Conservation (phyloP, 495 filamentous ascomycete genomes). For the Penicilliopsis zonata region DNA sequence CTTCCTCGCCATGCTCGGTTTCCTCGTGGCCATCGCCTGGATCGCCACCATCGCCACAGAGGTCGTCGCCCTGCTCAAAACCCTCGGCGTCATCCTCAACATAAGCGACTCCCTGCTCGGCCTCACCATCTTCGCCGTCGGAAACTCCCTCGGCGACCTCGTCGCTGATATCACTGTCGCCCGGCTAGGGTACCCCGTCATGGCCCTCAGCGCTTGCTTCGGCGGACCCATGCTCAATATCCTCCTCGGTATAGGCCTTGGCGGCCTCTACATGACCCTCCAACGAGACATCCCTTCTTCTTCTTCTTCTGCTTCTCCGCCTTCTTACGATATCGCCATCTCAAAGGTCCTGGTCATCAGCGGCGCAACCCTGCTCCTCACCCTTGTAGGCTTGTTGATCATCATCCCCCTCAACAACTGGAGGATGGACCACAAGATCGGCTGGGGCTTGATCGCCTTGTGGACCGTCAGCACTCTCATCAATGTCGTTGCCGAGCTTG, state of each 20-base stretch:
- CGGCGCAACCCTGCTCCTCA: constrained; percentile 67
- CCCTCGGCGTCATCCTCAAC: constrained; percentile 79
- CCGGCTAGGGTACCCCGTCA: constrained; percentile 84
- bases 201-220: constrained; percentile 91
- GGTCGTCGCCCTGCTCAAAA: constrained; percentile 90
- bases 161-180: constrained; percentile 94
- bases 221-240: constrained; percentile 98
- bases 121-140: constrained; percentile 91
- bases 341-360: constrained; percentile 73
- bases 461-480: constrained; percentile 76
- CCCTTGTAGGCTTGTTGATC: constrained; percentile 65
- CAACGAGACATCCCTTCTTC: constrained; percentile 31
- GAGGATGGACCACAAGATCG: constrained; percentile 78
- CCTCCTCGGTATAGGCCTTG: constrained; percentile 80
- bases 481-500: constrained; percentile 73
- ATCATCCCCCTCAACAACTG: constrained; percentile 78
- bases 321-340: constrained; percentile 64
- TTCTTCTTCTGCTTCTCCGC: constrained; percentile 31
- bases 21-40: constrained; percentile 84
- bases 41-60: constrained; percentile 93
- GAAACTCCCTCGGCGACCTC: constrained; percentile 88
- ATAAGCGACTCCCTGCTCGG: constrained; percentile 96
- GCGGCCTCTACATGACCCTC: constrained; percentile 75
- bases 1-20: constrained; percentile 79
- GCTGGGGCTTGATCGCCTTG: constrained; percentile 67